Conservation (phyloP, 2,329 filamentous ascomycete species). For the Talaromyces pinophilus region DNA sequence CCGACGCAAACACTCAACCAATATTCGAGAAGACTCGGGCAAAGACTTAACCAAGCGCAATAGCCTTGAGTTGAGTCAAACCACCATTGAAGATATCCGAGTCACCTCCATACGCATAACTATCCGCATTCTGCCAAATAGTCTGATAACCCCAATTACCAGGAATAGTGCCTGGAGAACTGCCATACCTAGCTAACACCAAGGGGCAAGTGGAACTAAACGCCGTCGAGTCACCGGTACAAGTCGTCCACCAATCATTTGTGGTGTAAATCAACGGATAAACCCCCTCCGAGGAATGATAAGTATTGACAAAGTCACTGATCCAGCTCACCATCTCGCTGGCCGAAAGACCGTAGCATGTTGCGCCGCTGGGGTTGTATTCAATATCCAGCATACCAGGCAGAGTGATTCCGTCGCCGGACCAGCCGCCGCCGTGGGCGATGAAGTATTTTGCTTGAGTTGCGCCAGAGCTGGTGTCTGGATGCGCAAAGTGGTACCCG, state of each 20-base stretch:
- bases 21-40: not conserved
- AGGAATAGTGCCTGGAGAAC: conserved; percentile 48
- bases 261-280: conserved; percentile 58
- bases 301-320: conserved; percentile 55
- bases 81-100: conserved; percentile 56
- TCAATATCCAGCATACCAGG: conserved; percentile 62
- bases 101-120: conserved; percentile 55
- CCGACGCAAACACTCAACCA: not conserved
- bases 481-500: conserved; percentile 59
- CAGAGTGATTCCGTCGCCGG: conserved; percentile 55
- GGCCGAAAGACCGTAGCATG: conserved; percentile 51
- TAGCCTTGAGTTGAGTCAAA: conserved; percentile 36
- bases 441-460: conserved; percentile 57
- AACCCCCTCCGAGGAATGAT: conserved; percentile 48
- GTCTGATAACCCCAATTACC: conserved; percentile 57
- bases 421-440: conserved; percentile 57
- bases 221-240: conserved; percentile 53
- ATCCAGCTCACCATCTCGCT: conserved; percentile 56
- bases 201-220: conserved; percentile 53
- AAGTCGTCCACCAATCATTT: conserved; percentile 56
- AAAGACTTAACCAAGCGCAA: conserved; percentile 21
- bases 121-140: conserved; percentile 58
- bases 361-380: conserved; percentile 40
- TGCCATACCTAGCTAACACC: conserved; percentile 51
- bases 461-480: conserved; percentile 46